Base-by-base conservation (phyloP, 352 stramenopile genomes). In the Globisporangium acanthophoron region DNA sequence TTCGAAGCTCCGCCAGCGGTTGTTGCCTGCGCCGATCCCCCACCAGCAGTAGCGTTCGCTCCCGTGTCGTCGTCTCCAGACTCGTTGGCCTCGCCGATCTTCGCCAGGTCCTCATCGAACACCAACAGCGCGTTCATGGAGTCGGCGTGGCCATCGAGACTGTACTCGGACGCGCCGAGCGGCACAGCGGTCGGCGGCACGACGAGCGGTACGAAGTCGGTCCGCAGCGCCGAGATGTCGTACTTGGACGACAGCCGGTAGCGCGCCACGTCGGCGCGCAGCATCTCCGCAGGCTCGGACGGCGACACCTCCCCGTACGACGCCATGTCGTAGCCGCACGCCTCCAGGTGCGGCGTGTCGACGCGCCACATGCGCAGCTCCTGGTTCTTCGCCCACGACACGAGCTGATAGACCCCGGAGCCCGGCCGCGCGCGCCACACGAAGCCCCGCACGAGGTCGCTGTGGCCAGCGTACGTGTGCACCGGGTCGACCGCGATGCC, bases 341-440 rank as follows among this genome's bases (percentile, higher is more conserved):
- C 80, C 35, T 87, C 74, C 24, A 91, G 55, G 33, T 87, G 78
- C 37, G 76, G 71, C 15, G 71, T 52, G 49, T 94, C 80, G 15
- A 92, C 62, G 33, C 74, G 70, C 84, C 81, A 92, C 60, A 94
- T 57, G 3, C 81, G 76, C 5, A 94, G 59, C 27, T 92, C 78
- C 52, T 94, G 82, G 54, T 88, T 80, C 71, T 94, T 91, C 0
- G 77, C 74, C 81, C 80, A 94, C 20, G 85, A 91, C 12, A 94
- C 74, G 13, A 92, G 58, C 61, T 92, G 85, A 18, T 80, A 93
- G 5, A 73, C 60, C 37, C 56, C 72, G 2, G 60, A 66, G n/a
- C 65, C 68, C 2, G 71, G 64, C 16, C 68, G 60, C 53, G 75
- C 63, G 51, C 84, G 74, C 81, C 81, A 92, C 40, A 69, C 81